Percentiles rank a stretch among this genome's conserved stretches.
These are phyloP conservation scores for Pseudogymnoascus sp. DNA, from an alignment of 2,329 filamentous ascomycete species.

Conservation along the genomic window DNA sequence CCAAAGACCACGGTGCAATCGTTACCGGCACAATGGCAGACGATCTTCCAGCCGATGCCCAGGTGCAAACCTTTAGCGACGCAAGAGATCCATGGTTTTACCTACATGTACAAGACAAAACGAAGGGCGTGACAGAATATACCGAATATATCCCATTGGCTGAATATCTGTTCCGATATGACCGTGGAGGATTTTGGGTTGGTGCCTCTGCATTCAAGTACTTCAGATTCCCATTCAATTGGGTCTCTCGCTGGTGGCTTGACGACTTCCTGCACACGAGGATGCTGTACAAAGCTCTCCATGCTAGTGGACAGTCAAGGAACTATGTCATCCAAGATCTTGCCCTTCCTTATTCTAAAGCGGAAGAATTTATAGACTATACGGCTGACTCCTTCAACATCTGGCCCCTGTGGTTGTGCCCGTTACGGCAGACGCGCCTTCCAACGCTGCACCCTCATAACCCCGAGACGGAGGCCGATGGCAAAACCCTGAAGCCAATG, in stretches of 20 bases:
- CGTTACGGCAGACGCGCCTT: conserved; percentile 31
- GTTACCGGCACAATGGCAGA: conserved; percentile 45
- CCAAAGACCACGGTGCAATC: conserved; percentile 40
- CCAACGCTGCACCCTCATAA: conserved; percentile 29
- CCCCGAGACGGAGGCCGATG: conserved; percentile 18
- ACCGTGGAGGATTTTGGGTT: conserved; percentile 58
- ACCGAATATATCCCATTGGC: conserved; percentile 37
- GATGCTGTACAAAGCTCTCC: conserved; percentile 54
- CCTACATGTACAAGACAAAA: conserved; percentile 45
- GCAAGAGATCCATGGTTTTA: conserved; percentile 57
- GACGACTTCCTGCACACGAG: conserved; percentile 54
- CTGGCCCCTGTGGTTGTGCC: conserved; percentile 54
- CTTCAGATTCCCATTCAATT: conserved; percentile 52
- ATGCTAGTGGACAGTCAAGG: conserved; percentile 46
- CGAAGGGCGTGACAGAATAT: conserved; percentile 14
- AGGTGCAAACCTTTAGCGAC: conserved; percentile 39
- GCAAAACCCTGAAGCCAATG: conserved; percentile 34
- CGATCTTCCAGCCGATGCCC: conserved; percentile 16
- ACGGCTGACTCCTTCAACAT: conserved; percentile 37
- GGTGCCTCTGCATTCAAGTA: conserved; percentile 53
- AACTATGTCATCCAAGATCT: conserved; percentile 57
- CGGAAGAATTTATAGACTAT: conserved; percentile 45
- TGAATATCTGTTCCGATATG: conserved; percentile 53
- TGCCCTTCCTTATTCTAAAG: conserved; percentile 45
- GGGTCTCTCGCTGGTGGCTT: conserved; percentile 47